Evolutionary conservation across 495 filamentous ascomycete species (phyloP), one percentile per base, ranked within the genome.

Genomic region (Chlorociboria aeruginascens): DNA sequence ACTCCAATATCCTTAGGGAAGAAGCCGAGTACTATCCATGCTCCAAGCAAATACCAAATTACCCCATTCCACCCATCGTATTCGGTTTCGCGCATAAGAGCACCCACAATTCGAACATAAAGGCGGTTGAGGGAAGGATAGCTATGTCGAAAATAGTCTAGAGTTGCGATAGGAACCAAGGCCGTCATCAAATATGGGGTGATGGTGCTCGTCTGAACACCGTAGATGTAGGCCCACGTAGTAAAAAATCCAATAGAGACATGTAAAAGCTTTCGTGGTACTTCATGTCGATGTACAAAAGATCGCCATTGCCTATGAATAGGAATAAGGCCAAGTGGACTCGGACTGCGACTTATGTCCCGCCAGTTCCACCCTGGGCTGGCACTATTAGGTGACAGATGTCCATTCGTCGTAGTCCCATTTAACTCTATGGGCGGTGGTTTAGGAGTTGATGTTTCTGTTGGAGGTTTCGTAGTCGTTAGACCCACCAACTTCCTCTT

Each of bases 191-290:
- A 76, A 49, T 81, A 84, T 1, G 90, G 89, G 28, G 88, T 83
- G 46, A 97, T 89, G 14, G 79, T 63, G 6, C 65, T 61, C 2
- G 83, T 76, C 55, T 93, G 85, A 11, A 81, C 70, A 13, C 88
- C 89, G 11, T 70, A 75, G 14, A 76, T 71, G 65, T 97, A 97
- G 11, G 95, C 74, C 58, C 80, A 79, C 12, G 94, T 73, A 9
- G 87, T 86, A 29, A 96, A 66, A 68, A 97, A 97, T 40, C 92
- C 92, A 66, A 99, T 97, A 32, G 87, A 95, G 46, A 97, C 86
- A 64, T 99, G 83, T 33, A 88, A 71, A 30, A 73, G 63, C 60
- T 88, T 88, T 52, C 83, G 76, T 20, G 83, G 83, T 30, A 88
- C 76, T 61, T 88, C 83, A 57, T 88, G 83, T 50, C 77, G 77